Conservation (phyloP, 2,329 filamentous ascomycete genomes). For the Thelonectria blattea region DNA sequence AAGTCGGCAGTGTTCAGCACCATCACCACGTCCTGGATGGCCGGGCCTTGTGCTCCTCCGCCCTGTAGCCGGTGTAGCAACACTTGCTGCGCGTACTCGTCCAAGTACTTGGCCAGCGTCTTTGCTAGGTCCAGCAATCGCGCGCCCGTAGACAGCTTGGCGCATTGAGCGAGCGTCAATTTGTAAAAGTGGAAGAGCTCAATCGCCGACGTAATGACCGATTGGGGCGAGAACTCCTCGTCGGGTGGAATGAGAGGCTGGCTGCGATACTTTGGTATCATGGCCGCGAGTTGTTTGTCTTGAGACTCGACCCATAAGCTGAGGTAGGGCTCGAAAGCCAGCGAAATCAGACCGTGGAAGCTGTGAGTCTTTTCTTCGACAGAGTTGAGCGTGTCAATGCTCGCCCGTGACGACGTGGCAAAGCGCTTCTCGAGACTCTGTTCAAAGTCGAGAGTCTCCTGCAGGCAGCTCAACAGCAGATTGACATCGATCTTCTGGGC, state of each 20-base stretch:
- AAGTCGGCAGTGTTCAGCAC: conserved; percentile 98
- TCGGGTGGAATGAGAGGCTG: conserved; percentile 82
- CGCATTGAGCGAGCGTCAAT: conserved; percentile 88
- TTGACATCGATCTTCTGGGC: conserved; percentile 88
- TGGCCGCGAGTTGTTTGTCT: conserved; percentile 80
- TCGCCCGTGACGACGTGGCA: conserved; percentile 73
- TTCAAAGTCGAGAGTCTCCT: conserved; percentile 97
- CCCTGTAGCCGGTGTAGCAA: conserved; percentile 72
- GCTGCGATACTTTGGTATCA: conserved; percentile 87
- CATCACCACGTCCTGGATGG: conserved; percentile 78
- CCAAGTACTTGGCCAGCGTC: conserved; percentile 89
- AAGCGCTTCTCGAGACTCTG: conserved; percentile 88
- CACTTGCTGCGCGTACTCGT: conserved; percentile 94
- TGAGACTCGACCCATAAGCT: conserved; percentile 97
- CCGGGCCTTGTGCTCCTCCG: conserved; percentile 58
- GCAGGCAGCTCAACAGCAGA: conserved; percentile 83
- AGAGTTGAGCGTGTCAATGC: conserved; percentile 88
- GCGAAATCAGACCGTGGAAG: conserved; percentile 91
- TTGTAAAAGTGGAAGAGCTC: conserved; percentile 98
- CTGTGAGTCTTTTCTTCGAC: conserved; percentile 75
- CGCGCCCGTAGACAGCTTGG: conserved; percentile 91
- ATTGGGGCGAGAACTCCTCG: conserved; percentile 89
- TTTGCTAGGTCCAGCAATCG: conserved; percentile 83
- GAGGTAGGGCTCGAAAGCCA: conserved; percentile 96
- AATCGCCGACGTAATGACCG: conserved; percentile 91